A percentile compares a stretch with the other conserved stretches of the same genome.
phyloP scores from a whole-genome alignment of 805 yeast genomes.

The Jamesozyma piceae region DNA sequence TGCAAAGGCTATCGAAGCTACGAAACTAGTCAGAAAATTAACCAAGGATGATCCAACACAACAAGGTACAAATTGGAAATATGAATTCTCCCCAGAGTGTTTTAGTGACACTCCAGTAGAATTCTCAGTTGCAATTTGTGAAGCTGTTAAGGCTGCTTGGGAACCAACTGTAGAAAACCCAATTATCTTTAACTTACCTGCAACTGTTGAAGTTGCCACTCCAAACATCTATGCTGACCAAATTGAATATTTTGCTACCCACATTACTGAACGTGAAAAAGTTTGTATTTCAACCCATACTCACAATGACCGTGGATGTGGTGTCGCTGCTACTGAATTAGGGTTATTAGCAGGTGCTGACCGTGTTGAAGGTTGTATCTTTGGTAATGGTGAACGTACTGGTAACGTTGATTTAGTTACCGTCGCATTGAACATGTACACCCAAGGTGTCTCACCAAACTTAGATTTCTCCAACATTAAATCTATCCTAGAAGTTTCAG shows the following conservation, averaged over 20 bases:
- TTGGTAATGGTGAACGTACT: constrained; percentile 82
- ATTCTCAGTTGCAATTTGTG: constrained; percentile 56
- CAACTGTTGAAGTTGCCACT: constrained; percentile 74
- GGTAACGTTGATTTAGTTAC: constrained; percentile 81
- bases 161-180: constrained; percentile 54
- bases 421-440: constrained; percentile 63
- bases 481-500: constrained; percentile 61
- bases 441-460: constrained; percentile 67
- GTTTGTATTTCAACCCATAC: constrained; percentile 72
- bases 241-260: constrained; percentile 60
- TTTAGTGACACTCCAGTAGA: constrained; percentile 63
- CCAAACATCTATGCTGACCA: constrained; percentile 82
- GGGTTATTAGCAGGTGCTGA: constrained; percentile 83
- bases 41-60: constrained; percentile 59
- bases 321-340: constrained; percentile 80
- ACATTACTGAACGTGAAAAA: constrained; percentile 56
- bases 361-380: constrained; percentile 76
- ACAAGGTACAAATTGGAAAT: constrained; percentile 54
- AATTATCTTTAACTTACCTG: constrained; percentile 73
- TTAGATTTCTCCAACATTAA: constrained; percentile 62
- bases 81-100: constrained; percentile 75
- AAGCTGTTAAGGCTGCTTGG: constrained; percentile 72
- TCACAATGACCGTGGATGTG: constrained; percentile 81
- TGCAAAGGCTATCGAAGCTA: constrained; percentile 51
- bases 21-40: constrained; percentile 52